Evolutionary conservation across 805 yeast species (phyloP).

Genomic region (Candida suzukii): DNA sequence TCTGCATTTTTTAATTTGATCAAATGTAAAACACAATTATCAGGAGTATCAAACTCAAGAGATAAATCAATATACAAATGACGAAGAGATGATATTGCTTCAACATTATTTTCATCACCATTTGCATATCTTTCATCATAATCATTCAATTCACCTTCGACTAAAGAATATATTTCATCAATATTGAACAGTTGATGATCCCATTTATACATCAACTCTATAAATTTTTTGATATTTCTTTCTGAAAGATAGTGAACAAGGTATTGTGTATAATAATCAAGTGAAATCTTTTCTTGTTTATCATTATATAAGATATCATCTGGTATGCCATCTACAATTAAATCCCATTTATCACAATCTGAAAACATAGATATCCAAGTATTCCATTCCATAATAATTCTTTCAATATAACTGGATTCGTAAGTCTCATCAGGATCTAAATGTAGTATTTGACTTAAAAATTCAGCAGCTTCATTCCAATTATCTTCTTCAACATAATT

Average conservation of each 20-base stretch:
- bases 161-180: constrained; percentile 30
- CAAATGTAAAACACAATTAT: constrained; percentile 58
- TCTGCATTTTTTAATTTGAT: constrained; percentile 46
- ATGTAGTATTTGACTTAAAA: constrained; percentile 35
- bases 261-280: neutral
- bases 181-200: constrained; percentile 45
- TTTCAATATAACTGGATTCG: constrained; percentile 13
- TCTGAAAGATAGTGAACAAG: constrained; percentile 10
- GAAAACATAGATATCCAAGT: constrained; percentile 51
- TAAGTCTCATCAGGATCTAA: constrained; percentile 13
- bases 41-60: constrained; percentile 48
- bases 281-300: constrained; percentile 1
- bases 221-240: constrained; percentile 23
- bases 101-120: constrained; percentile 7
- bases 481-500: constrained; percentile 31
- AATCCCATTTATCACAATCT: constrained; percentile 35
- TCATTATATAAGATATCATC: constrained; percentile 18
- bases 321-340: constrained; percentile 55
- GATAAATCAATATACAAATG: constrained; percentile 45
- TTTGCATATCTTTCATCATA: constrained; percentile 9
- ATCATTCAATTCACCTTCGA: constrained; percentile 40
- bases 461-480: constrained; percentile 52
- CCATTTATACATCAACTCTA: constrained; percentile 48
- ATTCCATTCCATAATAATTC: constrained; percentile 49
- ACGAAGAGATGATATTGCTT: constrained; percentile 24